Percentiles rank a stretch among this genome's conserved stretches.
Evolutionary conservation across 179 eudicot species (phyloP).

Genomic region (Beta corolliflora): DNA sequence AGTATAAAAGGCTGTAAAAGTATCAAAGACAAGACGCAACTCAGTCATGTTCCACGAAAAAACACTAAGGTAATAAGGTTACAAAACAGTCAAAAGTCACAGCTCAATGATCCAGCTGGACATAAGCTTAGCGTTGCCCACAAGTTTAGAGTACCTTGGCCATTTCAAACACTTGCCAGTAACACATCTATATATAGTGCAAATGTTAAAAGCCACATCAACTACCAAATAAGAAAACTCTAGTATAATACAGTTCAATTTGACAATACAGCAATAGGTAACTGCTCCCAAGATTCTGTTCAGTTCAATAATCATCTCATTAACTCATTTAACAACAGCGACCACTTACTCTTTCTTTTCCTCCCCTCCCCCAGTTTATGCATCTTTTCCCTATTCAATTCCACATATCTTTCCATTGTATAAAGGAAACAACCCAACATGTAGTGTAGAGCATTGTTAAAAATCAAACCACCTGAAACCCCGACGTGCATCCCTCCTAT

Average conservation of each 20-base stretch:
- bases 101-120: not conserved
- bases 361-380: not conserved
- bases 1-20: too few relatives aligned
- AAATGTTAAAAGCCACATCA: not conserved
- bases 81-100: not conserved
- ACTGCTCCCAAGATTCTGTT: not conserved
- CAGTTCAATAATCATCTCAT: not conserved
- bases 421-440: slow-evolving; percentile 38
- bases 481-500: slow-evolving; percentile 79
- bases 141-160: not conserved
- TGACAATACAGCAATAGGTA: too few relatives aligned
- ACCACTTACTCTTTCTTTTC: not conserved
- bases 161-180: not conserved
- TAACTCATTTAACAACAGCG: not conserved
- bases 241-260: not conserved
- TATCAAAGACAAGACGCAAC: too few relatives aligned
- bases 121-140: not conserved
- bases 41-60: too few relatives aligned
- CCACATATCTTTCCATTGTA: slow-evolving; percentile 12
- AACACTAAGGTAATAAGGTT: too few relatives aligned
- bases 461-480: slow-evolving; percentile 90
- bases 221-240: not conserved
- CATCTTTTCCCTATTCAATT: not conserved
- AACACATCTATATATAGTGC: not conserved
- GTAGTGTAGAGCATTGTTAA: slow-evolving; percentile 23